phyloP scores from a whole-genome alignment of 2,329 filamentous ascomycete species.

The Onygenales sp. region DNA sequence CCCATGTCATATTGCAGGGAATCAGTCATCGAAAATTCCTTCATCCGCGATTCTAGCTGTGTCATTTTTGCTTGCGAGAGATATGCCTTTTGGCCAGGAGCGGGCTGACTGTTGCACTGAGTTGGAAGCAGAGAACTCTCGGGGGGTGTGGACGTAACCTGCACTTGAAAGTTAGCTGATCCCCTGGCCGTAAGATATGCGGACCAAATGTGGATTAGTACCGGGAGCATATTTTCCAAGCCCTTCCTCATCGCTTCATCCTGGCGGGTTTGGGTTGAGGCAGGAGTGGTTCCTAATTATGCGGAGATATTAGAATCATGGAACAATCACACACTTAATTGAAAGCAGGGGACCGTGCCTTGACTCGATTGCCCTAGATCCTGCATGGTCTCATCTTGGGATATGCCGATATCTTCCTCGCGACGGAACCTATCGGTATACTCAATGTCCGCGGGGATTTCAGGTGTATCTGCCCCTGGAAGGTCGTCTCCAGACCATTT shows the following conservation, averaged over 20 bases:
- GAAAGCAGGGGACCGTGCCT: not conserved
- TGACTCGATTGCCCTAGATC: not conserved
- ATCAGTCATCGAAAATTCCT: not conserved
- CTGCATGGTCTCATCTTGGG: constrained; percentile 1
- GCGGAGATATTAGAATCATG: not conserved
- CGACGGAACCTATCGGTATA: constrained; percentile 18
- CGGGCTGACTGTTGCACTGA: constrained; percentile 11
- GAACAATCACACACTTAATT: not conserved
- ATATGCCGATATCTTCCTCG: constrained; percentile 19
- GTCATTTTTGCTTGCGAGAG: constrained; percentile 13
- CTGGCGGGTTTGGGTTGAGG: constrained; percentile 16
- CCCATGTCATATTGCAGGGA: not conserved
- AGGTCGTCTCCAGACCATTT: constrained; percentile 20
- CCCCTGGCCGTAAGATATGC: not conserved
- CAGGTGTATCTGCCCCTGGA: constrained; percentile 16
- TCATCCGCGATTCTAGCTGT: constrained; percentile 11
- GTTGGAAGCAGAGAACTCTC: constrained; percentile 22
- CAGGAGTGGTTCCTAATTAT: constrained; percentile 8
- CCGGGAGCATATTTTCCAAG: constrained; percentile 24
- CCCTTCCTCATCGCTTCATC: constrained; percentile 19
- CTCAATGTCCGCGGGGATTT: constrained; percentile 22
- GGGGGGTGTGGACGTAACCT: constrained; percentile 14
- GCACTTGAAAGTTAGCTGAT: constrained; percentile 6
- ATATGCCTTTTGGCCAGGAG: constrained; percentile 5
- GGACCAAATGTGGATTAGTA: constrained; percentile 5